Evolutionary conservation across 371 early-diverging fungal species (phyloP).

Genomic region (Apophysomyces variabilis): DNA sequence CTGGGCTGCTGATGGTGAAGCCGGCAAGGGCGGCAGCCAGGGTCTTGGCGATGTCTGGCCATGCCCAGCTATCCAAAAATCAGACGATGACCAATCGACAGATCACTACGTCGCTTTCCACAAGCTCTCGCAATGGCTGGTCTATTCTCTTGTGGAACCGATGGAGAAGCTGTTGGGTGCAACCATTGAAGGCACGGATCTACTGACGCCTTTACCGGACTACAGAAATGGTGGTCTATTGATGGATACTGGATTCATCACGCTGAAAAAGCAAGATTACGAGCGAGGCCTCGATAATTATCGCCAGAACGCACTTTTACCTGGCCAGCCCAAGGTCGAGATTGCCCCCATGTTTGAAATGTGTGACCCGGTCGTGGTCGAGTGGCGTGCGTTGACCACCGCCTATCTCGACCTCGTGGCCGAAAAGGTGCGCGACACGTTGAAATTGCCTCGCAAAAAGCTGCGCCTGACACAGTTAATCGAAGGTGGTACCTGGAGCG

Average conservation of each 20-base stretch:
- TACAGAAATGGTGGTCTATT: slow-evolving; percentile 83
- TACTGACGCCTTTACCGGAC: slow-evolving; percentile 89
- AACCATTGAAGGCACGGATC: slow-evolving; percentile 66
- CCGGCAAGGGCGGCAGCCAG: slow-evolving; percentile 58
- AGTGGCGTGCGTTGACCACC: slow-evolving; percentile 94
- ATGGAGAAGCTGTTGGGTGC: slow-evolving; percentile 68
- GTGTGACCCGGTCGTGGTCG: slow-evolving; percentile 83
- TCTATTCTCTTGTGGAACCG: slow-evolving; percentile 90
- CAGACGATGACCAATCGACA: slow-evolving; percentile 29
- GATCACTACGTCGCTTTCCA: slow-evolving; percentile 79
- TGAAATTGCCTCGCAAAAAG: slow-evolving; percentile 60
- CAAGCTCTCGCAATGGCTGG: slow-evolving; percentile 93
- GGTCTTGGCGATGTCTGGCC: slow-evolving; percentile 93
- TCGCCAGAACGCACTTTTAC: slow-evolving; percentile 44
- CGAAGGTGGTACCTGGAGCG: slow-evolving; percentile 90
- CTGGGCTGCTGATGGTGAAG: slow-evolving; percentile 54
- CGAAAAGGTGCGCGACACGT: slow-evolving; percentile 62
- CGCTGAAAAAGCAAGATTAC: slow-evolving; percentile 41
- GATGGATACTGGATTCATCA: slow-evolving; percentile 53
- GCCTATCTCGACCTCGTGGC: slow-evolving; percentile 82
- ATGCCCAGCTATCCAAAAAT: slow-evolving; percentile 44
- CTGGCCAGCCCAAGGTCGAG: slow-evolving; percentile 52
- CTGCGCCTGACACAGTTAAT: slow-evolving; percentile 84
- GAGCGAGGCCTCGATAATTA: slow-evolving; percentile 55
- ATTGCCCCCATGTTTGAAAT: slow-evolving; percentile 77